Conservation (phyloP, 2,329 filamentous ascomycete genomes). For the Monilinia fructigena region DNA sequence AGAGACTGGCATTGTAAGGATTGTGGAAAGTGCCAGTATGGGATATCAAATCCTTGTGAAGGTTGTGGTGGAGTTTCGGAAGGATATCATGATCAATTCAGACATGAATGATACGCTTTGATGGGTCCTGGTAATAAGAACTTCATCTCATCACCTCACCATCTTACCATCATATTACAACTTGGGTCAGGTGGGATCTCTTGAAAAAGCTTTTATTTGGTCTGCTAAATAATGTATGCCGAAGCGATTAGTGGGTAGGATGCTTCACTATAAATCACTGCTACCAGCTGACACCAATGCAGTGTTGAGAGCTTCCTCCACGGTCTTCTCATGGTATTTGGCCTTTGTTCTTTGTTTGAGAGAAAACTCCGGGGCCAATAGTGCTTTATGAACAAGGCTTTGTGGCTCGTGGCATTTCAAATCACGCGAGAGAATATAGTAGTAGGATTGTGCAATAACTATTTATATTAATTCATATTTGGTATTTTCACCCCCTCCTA, state of each 20-base stretch:
- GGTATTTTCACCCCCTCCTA: neutral
- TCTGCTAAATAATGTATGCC: neutral
- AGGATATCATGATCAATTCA: constrained; percentile 7
- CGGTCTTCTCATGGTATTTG: neutral
- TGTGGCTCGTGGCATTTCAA: neutral
- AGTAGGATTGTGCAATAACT: neutral
- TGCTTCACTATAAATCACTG: neutral
- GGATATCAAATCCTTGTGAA: constrained; percentile 12
- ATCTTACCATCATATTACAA: neutral
- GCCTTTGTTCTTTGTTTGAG: neutral
- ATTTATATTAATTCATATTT: neutral
- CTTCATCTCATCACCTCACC: neutral
- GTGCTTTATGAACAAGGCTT: neutral
- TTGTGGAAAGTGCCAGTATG: constrained; percentile 16
- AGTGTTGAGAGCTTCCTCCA: neutral
- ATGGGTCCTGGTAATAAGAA: neutral
- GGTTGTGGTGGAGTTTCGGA: constrained; percentile 17
- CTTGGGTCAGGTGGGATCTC: neutral
- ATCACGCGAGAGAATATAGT: neutral
- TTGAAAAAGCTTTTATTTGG: neutral
- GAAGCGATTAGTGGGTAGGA: neutral
- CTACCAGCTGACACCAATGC: neutral
- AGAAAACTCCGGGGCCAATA: neutral
- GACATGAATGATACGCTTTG: neutral
- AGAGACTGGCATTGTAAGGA: constrained; percentile 14